Base-by-base conservation (phyloP, 1,284 basidiomycete species). In the Salmacisia buchloeana region DNA sequence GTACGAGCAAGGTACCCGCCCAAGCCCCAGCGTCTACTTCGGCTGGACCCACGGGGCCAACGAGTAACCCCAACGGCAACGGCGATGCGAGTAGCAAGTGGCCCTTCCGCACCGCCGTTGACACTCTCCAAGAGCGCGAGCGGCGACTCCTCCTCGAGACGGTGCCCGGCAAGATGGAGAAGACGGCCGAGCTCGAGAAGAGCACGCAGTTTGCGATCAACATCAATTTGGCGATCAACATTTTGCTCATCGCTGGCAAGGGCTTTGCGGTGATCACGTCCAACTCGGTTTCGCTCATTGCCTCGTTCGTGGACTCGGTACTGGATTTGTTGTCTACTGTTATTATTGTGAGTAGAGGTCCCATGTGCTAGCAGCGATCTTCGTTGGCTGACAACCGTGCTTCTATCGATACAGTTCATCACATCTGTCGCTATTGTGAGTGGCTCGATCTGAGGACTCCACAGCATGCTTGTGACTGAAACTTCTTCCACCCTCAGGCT, bases 241-340 rank as follows among this genome's bases (percentile, higher is more conserved):
- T 84, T 57, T 21, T 84, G 2, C 80, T 85, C 2, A 81, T 85
- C 4, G 80, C 70, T 1, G 82, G 81, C 3, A 85, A 85, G 69
- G 82, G 80, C 13, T 69, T 83, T 0, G 84, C 84, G 0, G 83
- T 85, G 15, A 75, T 83, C 25, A 82, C 83, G 39, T 84, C 84
- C 29, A 81, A 82, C 45, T 85, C 84, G 6, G 83, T 86, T 62
- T 85, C 84, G 25, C 81, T 86, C 58, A 80, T 84, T 29, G 85
- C 85, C 6, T 83, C 82, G 0, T 77, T 84, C 13, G 83, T 85
- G 60, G 85, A 85, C 74, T 83, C 82, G 21, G 83, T 82, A 0
- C 81, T 86, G 65, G 85, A 86, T 61, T 79, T 85, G 21, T 69
- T 86, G 1, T 83, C 82, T 18, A 85, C 84, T 0, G 72, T 84